Evolutionary conservation across 345 rosid species (phyloP), one percentile per base, ranked within the genome.

Genomic region (Eucalyptus viminalis): DNA sequence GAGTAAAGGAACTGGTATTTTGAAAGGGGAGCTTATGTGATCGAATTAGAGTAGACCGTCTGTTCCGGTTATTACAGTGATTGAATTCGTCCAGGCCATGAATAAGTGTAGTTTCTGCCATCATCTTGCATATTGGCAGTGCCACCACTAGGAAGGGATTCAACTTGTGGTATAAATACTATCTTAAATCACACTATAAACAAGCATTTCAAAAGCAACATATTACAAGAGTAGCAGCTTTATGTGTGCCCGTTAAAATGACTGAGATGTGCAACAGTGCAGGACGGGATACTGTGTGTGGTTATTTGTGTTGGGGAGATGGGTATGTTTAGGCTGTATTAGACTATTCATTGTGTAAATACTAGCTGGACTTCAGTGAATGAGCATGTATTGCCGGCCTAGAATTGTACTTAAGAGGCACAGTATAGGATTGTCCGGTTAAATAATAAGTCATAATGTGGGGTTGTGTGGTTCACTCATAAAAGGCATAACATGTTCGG

Each of bases 281-380:
- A 76, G 0, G 27, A 21, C 1, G 1, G 83, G 27, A 40, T 76
- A 40, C 1, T 0, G 15, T 1, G 27, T 37, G 83, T 76, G 3
- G 3, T 76, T 76, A 37, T 76, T 3, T 40, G 83, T 21, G 47
- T 76, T 21, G 47, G 83, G 83, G 3, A 40, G 85, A 76, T 6
- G 22, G 29, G 85, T 40, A 76, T 76, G 12, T 76, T 21, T 21
- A 40, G 47, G 85, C 15, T 40, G 3, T 40, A 76, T 76, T 40
- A 76, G 85, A 37, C 3, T 40, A 40, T 76, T 47, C 47, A 21
- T 40, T 40, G 85, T 76, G 85, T 40, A 40, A 40, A 1, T 40
- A 76, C 47, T 76, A 1, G 85, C 85, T 76, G 85, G 14, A 76
- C 85, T 76, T 76, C 29, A 40, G 47, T 76, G 2, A 2, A 11